These are phyloP conservation scores for Aspergillus sp. DNA, from an alignment of 2,329 filamentous ascomycete genomes.

Conservation along the genomic window DNA sequence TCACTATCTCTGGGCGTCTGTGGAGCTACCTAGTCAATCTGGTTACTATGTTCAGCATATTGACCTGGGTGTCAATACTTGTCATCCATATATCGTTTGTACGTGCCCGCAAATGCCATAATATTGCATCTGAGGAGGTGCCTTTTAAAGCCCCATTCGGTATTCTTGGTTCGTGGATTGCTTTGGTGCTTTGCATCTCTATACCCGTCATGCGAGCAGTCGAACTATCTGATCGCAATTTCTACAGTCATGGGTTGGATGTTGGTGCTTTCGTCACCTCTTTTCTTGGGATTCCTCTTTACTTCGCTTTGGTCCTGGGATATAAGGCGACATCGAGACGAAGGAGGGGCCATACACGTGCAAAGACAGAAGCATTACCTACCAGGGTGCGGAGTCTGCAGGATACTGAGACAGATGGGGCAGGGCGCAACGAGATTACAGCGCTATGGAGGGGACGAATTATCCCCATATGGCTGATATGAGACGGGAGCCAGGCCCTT, in stretches of 20 bases:
- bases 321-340: constrained; percentile 61
- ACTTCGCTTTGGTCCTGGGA: constrained; percentile 66
- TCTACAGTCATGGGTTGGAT: constrained; percentile 56
- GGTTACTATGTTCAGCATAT: constrained; percentile 63
- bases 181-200: constrained; percentile 67
- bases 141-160: constrained; percentile 71
- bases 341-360: constrained; percentile 47
- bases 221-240: constrained; percentile 58
- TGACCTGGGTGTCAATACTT: constrained; percentile 68
- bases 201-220: constrained; percentile 81
- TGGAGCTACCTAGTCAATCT: constrained; percentile 67
- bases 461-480: constrained; percentile 13
- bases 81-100: constrained; percentile 67
- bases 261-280: constrained; percentile 74
- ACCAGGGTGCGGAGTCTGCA: constrained; percentile 50
- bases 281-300: constrained; percentile 73
- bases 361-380: constrained; percentile 62
- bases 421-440: neutral
- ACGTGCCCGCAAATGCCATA: constrained; percentile 60
- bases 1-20: constrained; percentile 54
- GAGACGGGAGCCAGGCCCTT: neutral
- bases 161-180: constrained; percentile 64
- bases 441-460: neutral
- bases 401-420: neutral
- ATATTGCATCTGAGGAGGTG: constrained; percentile 54